Conservation (phyloP, 225 moss, liverwort and hornwort genomes). For the Anthoceros angustus region DNA sequence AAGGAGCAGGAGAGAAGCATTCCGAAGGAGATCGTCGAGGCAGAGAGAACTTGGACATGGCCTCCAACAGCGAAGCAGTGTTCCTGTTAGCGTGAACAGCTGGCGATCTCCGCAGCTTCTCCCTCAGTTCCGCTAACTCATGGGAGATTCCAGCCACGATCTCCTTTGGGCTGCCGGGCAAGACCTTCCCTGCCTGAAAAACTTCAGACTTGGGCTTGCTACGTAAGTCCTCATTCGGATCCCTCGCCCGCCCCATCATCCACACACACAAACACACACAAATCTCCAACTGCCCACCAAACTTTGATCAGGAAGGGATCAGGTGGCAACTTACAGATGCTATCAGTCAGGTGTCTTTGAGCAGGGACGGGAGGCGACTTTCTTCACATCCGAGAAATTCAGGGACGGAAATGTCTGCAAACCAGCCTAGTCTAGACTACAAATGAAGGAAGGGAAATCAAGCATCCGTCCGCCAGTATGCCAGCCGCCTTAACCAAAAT, state of each 20-base stretch:
- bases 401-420: too few relatives aligned
- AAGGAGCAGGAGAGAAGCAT: background rate
- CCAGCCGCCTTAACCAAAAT: too few relatives aligned
- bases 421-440: too few relatives aligned
- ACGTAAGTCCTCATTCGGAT: background rate
- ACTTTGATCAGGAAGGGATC: background rate
- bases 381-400: too few relatives aligned
- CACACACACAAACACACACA: background rate
- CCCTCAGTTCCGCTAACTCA: background rate
- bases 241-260: background rate
- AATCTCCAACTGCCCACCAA: background rate
- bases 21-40: background rate
- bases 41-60: constrained; percentile 2
- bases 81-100: background rate
- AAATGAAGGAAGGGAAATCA: too few relatives aligned
- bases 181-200: background rate
- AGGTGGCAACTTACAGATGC: background rate
- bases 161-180: background rate
- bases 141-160: constrained; percentile 1
- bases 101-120: background rate
- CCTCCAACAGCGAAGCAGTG: background rate
- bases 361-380: background rate
- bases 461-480: too few relatives aligned
- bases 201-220: background rate
- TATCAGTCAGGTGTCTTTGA: constrained; percentile 3